Base-by-base conservation (phyloP, 208 protist species). In the Acanthamoeba sp. region DNA sequence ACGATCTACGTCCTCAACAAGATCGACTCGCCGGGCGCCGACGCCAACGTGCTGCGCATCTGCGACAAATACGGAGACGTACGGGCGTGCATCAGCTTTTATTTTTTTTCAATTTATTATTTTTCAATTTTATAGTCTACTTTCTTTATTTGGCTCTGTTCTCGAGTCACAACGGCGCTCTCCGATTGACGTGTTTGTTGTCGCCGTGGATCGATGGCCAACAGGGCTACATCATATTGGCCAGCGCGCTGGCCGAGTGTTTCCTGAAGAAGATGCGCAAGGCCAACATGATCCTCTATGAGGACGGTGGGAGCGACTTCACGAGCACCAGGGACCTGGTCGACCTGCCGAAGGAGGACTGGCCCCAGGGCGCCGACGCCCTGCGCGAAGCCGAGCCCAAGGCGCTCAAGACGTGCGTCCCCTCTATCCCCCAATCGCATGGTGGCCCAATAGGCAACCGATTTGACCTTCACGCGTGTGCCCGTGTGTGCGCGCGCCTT, bases 1-100 rank as follows among this genome's bases (percentile, higher is more conserved):
- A 96, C 82, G 1, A 90, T 96, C 40, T 92, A 95, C 38, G 95
- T 96, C 22, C 80, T 96, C 32, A 96, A 96, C 69, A 96, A 96
- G 40, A 94, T 96, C 18, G 95, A 96, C 84, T 40, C 73, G 57
- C 78, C 94, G 27, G 40, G 55, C 20, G 84, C 95, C 10, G 95
- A 96, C 45, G 20, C 29, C 40, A 96, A 96, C 93, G 95, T 96
- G 24, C 66, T 87, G 20, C 82, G 80, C 32, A 96, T 96, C 10
- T 96, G 95, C 57, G 42, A 52, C 29, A 96, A 94, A 57, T 96
- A 96, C 55, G 80, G 78, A 12, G 90, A 92, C 6, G 94, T 95
- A n/a, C 34, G 93, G n/a, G n/a, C n/a, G n/a, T n/a, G n/a, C n/a
- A n/a, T n/a, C n/a, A n/a, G n/a, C n/a, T n/a, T n/a, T n/a, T n/a